Evolutionary conservation across 2,329 filamentous ascomycete genomes (phyloP).

Genomic region (Pyrenophora graminea): DNA sequence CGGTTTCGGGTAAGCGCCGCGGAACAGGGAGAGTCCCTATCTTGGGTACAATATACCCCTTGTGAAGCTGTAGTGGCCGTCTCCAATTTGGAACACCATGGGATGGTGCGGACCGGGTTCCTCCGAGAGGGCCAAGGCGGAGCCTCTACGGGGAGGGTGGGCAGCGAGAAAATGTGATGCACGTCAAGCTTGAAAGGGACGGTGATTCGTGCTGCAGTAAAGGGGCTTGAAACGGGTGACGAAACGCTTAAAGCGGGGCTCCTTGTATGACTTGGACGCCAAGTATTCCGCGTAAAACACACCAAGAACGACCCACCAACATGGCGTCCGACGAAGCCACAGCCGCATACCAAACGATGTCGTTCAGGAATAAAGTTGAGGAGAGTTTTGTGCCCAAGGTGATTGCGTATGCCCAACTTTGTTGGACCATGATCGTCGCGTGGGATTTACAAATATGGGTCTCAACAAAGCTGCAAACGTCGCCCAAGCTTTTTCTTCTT

Average conservation of each 20-base stretch:
- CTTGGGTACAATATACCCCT: slow-evolving; percentile 1
- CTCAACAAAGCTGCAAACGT: slow-evolving; percentile 25
- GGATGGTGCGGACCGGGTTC: slow-evolving; percentile 19
- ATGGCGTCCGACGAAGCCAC: slow-evolving; percentile 29
- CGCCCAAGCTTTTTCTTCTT: slow-evolving; percentile 1
- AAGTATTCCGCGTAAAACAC: slow-evolving; percentile 40
- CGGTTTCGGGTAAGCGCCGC: slow-evolving; percentile 10
- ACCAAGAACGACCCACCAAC: slow-evolving; percentile 30
- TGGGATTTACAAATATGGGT: slow-evolving; percentile 16
- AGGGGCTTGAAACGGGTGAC: slow-evolving; percentile 39
- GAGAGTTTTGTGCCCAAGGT: slow-evolving; percentile 12
- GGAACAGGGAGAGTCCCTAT: slow-evolving; percentile 15
- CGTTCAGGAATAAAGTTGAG: slow-evolving; percentile 16
- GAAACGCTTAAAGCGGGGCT: slow-evolving; percentile 41
- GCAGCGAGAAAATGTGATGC: slow-evolving; percentile 26
- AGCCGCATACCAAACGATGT: slow-evolving; percentile 16
- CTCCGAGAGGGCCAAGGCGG: slow-evolving; percentile 21
- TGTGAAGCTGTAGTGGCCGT: slow-evolving; percentile 8
- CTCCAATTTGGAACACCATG: slow-evolving; percentile 8
- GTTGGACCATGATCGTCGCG: slow-evolving; percentile 14
- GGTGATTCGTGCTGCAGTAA: slow-evolving; percentile 26
- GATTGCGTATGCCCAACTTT: slow-evolving; percentile 21
- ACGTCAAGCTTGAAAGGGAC: slow-evolving; percentile 28
- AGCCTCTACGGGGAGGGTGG: slow-evolving; percentile 25
- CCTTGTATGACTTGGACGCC: slow-evolving; percentile 34